Base-by-base conservation (phyloP, 164 flowering plant species). In the Liquidambar formosana region DNA sequence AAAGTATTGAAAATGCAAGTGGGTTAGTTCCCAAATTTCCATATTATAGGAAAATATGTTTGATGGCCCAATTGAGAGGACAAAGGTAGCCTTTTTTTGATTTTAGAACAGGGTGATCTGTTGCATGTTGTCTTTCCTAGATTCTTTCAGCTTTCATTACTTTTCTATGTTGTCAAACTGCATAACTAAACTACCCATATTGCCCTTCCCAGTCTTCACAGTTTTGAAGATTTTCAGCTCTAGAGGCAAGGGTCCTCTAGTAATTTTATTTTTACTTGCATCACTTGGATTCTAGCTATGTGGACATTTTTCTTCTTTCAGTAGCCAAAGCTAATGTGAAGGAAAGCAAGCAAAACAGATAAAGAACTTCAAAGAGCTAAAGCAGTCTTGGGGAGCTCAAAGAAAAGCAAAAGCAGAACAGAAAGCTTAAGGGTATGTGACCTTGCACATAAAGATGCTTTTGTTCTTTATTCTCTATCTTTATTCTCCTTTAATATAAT, bases 61-160 rank as follows among this genome's bases (percentile, higher is more conserved):
- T 46, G 69, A 71, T 57, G 23, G 66, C 66, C 75, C 62, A 71
- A 68, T 63, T 21, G 41, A 13, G 60, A 71, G 51, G 76, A 72
- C 78, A 78, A 75, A 79, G 75, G 46, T 57, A 47, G 67, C n/a
- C 77, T 76, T 76, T 74, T n/a, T n/a, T 63, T 33, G 64, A 57
- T 45, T 67, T 64, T 12, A 26, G 53, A 25, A 54, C 27, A 14
- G 15, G 52, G 45, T 18, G 56, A 63, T 25, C 23, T 41, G 1
- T 53, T 47, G 61, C 57, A 64, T 56, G 63, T 49, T 60, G 22
- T 27, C 77, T 70, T 66, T 70, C 52, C 56, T 43, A 49, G 72
- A 67, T 76, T 69, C 79, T 61, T 63, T 70, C n/a, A 5, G 41
- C 56, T 33, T 68, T 49, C 22, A 22, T 16, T 48, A 14, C 52